Conservation (phyloP, 768 basidiomycete genomes). For the Tulasnella sp. region DNA sequence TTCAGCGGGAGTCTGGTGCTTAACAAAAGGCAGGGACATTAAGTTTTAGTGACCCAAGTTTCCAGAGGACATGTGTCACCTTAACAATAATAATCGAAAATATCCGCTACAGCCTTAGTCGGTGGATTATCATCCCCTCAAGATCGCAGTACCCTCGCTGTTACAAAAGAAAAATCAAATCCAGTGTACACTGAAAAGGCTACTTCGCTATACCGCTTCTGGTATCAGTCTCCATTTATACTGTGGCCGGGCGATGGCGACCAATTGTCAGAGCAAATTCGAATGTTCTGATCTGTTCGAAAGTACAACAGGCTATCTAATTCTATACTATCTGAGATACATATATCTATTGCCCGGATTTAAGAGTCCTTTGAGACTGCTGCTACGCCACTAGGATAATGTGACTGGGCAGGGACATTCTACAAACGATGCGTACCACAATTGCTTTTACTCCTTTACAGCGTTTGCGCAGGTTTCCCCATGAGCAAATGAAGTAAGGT, state of each 20-base stretch:
- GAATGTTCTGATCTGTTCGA: background rate
- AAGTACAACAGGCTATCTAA: background rate
- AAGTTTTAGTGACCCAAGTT: background rate
- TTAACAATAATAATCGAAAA: background rate
- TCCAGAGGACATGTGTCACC: background rate
- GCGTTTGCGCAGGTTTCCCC: slow-evolving; percentile 28
- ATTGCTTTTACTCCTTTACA: slow-evolving; percentile 19
- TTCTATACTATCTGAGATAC: background rate
- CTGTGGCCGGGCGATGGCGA: background rate
- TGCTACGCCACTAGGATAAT: background rate
- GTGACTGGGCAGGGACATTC: background rate
- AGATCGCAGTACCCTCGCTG: no score
- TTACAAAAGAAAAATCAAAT: background rate
- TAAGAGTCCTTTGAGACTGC: background rate
- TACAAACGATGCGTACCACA: background rate
- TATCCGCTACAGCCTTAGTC: background rate
- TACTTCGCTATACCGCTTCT: no score
- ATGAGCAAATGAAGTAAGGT: slow-evolving; percentile 20
- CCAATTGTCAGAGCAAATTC: background rate
- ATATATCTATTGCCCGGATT: background rate
- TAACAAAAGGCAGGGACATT: background rate
- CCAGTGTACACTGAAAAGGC: no score
- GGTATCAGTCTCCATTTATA: background rate
- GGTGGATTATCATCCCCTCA: background rate
- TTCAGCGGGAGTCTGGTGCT: background rate